Base-by-base conservation (phyloP, 306 rosid genomes). In the Corylus heterophylla region DNA sequence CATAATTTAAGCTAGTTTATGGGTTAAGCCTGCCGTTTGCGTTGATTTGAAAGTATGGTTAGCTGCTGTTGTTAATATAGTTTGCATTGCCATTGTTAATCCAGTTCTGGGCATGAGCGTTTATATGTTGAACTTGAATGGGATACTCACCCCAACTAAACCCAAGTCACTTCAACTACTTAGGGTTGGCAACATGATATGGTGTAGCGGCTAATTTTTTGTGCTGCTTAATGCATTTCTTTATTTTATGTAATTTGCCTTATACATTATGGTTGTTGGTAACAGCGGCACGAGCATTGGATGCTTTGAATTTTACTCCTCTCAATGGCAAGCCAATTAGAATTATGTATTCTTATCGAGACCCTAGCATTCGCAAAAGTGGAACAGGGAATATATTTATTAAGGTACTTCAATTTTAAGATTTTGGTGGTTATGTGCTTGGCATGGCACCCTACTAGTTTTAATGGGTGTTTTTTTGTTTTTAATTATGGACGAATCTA, bases 331-430 rank as follows among this genome's bases (percentile, higher is more conserved):
- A 80, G 51, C 56, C 87, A 39, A 92, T 89, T 67, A 82, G 93
- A 66, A 71, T 89, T 45, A 81, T 87, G 93, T 88, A 89, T 83
- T 90, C 95, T 52, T 89, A 88, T 72, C 86, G 97, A 10, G 92
- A 86, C 87, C 94, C 97, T 70, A 87, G 90, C 74, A 78, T 80
- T 75, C 81, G 95, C 73, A 90, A 89, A 83, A 90, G 94, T 77
- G 93, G 97, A 31, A 71, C 89, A 54, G 90, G 76, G 25, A 88
- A 88, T 78, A 92, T 92, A 73, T 90, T 90, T 84, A 86, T 89
- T 74, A 86, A 88, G 97, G 94, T 90, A 64, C 29, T 20, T 17
- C 48, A 7, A 22, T 17, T 27, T 64, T 35, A 67, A 44, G 37
- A 42, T 47, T 68, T 42, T 68, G 72, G 14, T 67, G 20, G 49